These are phyloP conservation scores for Russula dissimulans DNA, from an alignment of 768 basidiomycete genomes.

Conservation along the genomic window DNA sequence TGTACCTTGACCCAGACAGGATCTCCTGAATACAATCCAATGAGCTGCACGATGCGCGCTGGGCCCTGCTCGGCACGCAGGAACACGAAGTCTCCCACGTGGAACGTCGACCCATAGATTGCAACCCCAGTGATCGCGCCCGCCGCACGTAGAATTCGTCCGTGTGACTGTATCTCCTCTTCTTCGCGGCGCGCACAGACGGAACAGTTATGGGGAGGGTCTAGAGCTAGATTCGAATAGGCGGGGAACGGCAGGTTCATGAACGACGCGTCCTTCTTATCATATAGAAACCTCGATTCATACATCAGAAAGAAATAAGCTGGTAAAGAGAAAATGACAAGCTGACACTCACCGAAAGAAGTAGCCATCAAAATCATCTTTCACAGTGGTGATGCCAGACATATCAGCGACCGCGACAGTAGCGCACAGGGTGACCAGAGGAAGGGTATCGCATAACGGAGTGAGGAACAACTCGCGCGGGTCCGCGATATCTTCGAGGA, in stretches of 20 bases:
- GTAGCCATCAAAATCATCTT: conserved; percentile 11
- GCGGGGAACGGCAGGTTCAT: conserved; percentile 29
- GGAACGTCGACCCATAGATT: conserved; percentile 43
- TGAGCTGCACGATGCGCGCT: conserved; percentile 49
- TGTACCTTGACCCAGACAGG: conserved; percentile 10
- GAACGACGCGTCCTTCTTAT: conserved; percentile 38
- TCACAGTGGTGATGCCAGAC: background rate
- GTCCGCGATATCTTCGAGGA: conserved; percentile 51
- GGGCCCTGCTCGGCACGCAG: conserved; percentile 40
- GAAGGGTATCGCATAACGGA: conserved; percentile 41
- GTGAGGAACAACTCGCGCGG: conserved; percentile 59
- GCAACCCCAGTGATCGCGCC: conserved; percentile 31
- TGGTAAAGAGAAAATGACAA: background rate
- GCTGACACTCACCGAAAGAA: conserved; percentile 5
- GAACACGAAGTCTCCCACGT: conserved; percentile 52
- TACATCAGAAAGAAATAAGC: background rate
- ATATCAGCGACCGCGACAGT: conserved; percentile 36
- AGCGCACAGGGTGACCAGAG: conserved; percentile 34
- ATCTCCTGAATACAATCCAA: conserved; percentile 24
- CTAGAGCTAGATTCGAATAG: conserved; percentile 22
- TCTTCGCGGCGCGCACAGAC: conserved; percentile 33
- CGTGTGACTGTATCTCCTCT: conserved; percentile 27
- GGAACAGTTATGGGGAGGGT: conserved; percentile 45
- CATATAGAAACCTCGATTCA: conserved; percentile 33
- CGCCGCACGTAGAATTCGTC: conserved; percentile 20